Conservation (phyloP, 768 basidiomycete species). For the Cubamyces lactineus region DNA sequence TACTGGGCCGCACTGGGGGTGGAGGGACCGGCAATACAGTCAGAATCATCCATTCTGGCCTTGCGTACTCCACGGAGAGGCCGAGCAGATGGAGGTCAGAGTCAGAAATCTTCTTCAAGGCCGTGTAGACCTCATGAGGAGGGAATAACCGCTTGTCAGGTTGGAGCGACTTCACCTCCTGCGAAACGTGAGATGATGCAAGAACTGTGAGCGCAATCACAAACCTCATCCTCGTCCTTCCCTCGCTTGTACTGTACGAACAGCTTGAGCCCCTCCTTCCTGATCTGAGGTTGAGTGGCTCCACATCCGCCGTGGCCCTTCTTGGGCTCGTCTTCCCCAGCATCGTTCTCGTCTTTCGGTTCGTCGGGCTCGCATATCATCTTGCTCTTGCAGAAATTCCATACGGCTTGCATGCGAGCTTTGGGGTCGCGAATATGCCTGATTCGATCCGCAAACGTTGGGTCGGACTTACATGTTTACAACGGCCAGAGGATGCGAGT, state of each 20-base stretch:
- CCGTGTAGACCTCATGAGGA: slow-evolving; percentile 87
- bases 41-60: slow-evolving; percentile 99
- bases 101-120: slow-evolving; percentile 95
- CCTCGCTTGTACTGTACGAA: slow-evolving; percentile 93
- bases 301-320: slow-evolving; percentile 98
- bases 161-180: slow-evolving; percentile 82
- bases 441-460: slow-evolving; percentile 84
- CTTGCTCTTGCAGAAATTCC: slow-evolving; percentile 86
- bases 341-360: slow-evolving; percentile 82
- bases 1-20: slow-evolving; percentile 96
- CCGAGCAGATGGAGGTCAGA: slow-evolving; percentile 88
- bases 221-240: slow-evolving; percentile 94
- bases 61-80: slow-evolving; percentile 92
- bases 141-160: slow-evolving; percentile 84
- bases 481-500: slow-evolving; percentile 14
- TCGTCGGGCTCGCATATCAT: slow-evolving; percentile 89
- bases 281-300: slow-evolving; percentile 82
- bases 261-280: slow-evolving; percentile 95
- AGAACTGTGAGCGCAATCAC: slow-evolving; percentile 34
- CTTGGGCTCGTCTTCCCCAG: slow-evolving; percentile 73
- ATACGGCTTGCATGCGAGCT: slow-evolving; percentile 83
- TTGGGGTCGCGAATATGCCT: slow-evolving; percentile 87
- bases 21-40: slow-evolving; percentile 98
- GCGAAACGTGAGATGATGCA: slow-evolving; percentile 12
- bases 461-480: slow-evolving; percentile 68